A percentile compares a stretch with the other conserved stretches of the same genome.
phyloP scores from a whole-genome alignment of 345 rosid genomes.

The Isatis tinctoria region DNA sequence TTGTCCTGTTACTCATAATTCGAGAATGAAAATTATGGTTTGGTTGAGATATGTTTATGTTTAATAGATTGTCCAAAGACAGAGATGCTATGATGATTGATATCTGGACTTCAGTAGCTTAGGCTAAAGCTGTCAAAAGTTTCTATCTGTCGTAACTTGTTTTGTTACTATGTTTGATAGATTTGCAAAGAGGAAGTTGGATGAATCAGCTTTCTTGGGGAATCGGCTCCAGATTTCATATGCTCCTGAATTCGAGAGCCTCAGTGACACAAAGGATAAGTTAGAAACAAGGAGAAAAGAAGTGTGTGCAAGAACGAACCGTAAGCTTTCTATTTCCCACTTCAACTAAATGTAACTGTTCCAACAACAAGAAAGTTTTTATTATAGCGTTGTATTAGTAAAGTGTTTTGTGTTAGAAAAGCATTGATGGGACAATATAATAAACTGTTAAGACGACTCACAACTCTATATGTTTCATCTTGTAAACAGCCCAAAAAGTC shows the following conservation, averaged over 20 bases:
- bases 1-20: too few relatives aligned
- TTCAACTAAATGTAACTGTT: not conserved
- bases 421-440: not conserved
- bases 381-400: not conserved
- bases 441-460: not conserved
- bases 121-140: not conserved
- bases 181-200: slow-evolving; percentile 91
- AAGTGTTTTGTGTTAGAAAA: not conserved
- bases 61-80: not conserved
- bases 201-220: slow-evolving; percentile 74
- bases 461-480: not conserved
- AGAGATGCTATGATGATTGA: not conserved
- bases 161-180: slow-evolving; percentile 31
- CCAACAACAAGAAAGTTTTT: not conserved
- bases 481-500: slow-evolving; percentile 23
- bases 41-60: too few relatives aligned
- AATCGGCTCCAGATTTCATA: slow-evolving; percentile 67
- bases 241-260: slow-evolving; percentile 78
- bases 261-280: slow-evolving; percentile 72
- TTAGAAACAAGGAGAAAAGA: slow-evolving; percentile 76
- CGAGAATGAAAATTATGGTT: too few relatives aligned
- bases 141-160: not conserved
- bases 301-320: slow-evolving; percentile 55
- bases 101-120: not conserved
- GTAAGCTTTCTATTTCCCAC: slow-evolving; percentile 37